phyloP scores from a whole-genome alignment of 306 rosid species.

The Datisca glomerata region DNA sequence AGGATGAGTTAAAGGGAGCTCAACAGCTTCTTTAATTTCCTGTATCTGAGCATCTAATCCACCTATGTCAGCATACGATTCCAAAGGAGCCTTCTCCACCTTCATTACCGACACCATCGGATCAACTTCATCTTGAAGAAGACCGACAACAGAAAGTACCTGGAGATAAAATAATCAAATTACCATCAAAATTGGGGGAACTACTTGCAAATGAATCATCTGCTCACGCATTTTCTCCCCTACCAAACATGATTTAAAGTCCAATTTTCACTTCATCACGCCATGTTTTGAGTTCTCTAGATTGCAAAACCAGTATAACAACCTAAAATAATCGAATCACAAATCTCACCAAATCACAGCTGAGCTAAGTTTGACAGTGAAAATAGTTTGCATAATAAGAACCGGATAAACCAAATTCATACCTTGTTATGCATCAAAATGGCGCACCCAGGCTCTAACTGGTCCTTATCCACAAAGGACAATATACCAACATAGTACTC shows the following conservation, averaged over 20 bases:
- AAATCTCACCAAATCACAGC: too few relatives aligned
- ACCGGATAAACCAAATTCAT: constrained; percentile 7
- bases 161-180: constrained; percentile 14
- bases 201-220: neutral
- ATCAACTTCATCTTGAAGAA: constrained; percentile 97
- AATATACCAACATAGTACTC: constrained; percentile 89
- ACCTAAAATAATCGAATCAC: too few relatives aligned
- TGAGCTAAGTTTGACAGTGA: neutral
- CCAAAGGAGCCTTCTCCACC: constrained; percentile 97
- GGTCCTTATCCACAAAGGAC: constrained; percentile 96
- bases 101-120: constrained; percentile 91
- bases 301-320: too few relatives aligned
- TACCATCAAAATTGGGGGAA: neutral
- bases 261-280: too few relatives aligned
- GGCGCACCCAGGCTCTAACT: constrained; percentile 93
- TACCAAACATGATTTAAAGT: neutral
- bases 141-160: constrained; percentile 99
- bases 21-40: constrained; percentile 99
- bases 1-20: constrained; percentile 95
- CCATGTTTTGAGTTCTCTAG: too few relatives aligned
- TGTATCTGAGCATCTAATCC: constrained; percentile 97
- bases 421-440: constrained; percentile 98
- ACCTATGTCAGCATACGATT: constrained; percentile 97
- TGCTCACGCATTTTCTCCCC: neutral
- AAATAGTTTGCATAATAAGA: neutral